Conservation (phyloP, 768 basidiomycete species). For the Naganishia vishniacii region DNA sequence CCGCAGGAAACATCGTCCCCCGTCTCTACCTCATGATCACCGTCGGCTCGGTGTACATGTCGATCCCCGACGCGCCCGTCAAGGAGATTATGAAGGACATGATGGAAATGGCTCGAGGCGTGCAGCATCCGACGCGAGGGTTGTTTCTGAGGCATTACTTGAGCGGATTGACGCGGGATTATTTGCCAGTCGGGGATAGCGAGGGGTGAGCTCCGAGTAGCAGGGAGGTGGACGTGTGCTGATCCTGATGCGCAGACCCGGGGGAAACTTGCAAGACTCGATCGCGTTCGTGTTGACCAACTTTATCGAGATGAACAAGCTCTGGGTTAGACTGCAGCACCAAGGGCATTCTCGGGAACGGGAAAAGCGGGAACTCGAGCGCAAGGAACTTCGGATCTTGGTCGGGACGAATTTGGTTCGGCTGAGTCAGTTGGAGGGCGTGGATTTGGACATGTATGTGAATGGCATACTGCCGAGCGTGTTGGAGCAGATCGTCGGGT, state of each 20-base stretch:
- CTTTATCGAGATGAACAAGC: constrained; percentile 99
- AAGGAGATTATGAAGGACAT: constrained; percentile 99
- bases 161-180: constrained; percentile 90
- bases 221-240: neutral
- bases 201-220: constrained; percentile 58
- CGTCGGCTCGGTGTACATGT: constrained; percentile 99
- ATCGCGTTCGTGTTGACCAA: constrained; percentile 94
- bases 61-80: constrained; percentile 88
- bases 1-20: constrained; percentile 66
- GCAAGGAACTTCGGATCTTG: constrained; percentile 86
- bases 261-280: constrained; percentile 88
- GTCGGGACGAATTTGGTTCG: constrained; percentile 98
- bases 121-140: constrained; percentile 93
- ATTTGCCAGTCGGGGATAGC: constrained; percentile 81
- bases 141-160: constrained; percentile 94
- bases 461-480: constrained; percentile 80
- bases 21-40: constrained; percentile 87
- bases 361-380: constrained; percentile 94
- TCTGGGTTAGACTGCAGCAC: constrained; percentile 97
- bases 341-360: constrained; percentile 94
- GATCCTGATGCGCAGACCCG: constrained; percentile 59
- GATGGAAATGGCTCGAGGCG: constrained; percentile 99
- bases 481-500: constrained; percentile 93
- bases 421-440: constrained; percentile 88
- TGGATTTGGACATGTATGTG: constrained; percentile 88